Evolutionary conservation across 345 rosid species (phyloP).

Genomic region (Salix suchowensis): DNA sequence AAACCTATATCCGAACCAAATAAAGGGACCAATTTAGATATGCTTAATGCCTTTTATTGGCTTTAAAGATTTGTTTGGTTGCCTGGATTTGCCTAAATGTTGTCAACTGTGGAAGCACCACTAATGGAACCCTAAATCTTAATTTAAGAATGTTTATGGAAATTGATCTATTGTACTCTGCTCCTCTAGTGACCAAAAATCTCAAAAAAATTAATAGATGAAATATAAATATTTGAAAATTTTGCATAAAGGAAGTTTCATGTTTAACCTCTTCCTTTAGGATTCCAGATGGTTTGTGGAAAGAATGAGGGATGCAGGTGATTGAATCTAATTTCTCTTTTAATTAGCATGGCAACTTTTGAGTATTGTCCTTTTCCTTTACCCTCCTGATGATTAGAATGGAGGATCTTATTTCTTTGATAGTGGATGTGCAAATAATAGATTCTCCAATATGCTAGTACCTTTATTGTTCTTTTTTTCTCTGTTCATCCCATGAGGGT

Average conservation of each 20-base stretch:
- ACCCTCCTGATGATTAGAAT: too few species aligned
- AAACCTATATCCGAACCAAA: neutral
- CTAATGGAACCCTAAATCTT: neutral
- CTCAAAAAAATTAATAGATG: neutral
- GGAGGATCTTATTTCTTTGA: too few species aligned
- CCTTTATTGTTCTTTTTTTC: too few species aligned
- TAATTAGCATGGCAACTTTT: neutral
- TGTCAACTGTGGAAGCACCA: neutral
- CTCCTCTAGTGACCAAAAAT: neutral
- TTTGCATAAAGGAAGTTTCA: neutral
- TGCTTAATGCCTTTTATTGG: neutral
- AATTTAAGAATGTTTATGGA: neutral
- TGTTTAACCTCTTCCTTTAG: neutral
- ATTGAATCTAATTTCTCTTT: neutral
- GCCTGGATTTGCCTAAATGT: neutral
- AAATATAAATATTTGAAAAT: neutral
- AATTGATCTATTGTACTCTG: neutral
- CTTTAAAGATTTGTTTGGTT: neutral
- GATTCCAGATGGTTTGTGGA: neutral
- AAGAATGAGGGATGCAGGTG: neutral
- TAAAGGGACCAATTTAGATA: neutral
- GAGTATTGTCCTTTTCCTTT: too few species aligned
- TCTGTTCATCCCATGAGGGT: too few species aligned
- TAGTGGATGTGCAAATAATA: too few species aligned
- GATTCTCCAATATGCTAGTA: too few species aligned